These are phyloP conservation scores for Termitomyces sp. DNA, from an alignment of 768 basidiomycete genomes.

Conservation along the genomic window DNA sequence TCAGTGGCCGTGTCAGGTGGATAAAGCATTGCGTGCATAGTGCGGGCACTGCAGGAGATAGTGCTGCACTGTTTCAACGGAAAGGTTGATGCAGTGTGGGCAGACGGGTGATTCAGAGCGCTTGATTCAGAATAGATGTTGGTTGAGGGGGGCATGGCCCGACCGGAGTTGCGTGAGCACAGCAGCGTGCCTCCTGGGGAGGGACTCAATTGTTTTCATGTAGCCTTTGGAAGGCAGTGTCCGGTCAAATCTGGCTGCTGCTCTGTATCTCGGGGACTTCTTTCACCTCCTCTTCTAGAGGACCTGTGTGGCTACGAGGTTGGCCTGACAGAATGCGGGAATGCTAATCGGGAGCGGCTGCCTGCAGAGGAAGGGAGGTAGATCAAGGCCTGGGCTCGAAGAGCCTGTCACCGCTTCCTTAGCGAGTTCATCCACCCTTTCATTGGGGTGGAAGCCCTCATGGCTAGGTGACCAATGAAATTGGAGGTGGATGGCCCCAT, in stretches of 20 bases:
- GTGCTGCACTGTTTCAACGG: background rate
- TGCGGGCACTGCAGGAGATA: background rate
- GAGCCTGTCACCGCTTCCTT: background rate
- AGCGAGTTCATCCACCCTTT: background rate
- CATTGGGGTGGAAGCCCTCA: background rate
- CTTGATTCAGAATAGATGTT: background rate
- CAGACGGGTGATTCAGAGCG: background rate
- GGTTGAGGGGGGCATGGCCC: background rate
- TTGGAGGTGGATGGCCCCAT: too few species aligned
- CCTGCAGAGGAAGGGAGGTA: background rate
- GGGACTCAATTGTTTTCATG: too few species aligned
- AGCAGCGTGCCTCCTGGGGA: too few species aligned
- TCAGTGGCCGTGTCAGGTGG: background rate
- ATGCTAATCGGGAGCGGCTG: too few species aligned
- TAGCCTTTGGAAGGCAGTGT: too few species aligned
- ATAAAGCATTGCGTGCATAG: background rate
- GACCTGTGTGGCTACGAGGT: too few species aligned
- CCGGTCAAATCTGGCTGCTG: too few species aligned
- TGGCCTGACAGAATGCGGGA: too few species aligned
- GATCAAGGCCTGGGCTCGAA: background rate
- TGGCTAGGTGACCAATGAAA: too few species aligned
- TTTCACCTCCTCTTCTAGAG: too few species aligned
- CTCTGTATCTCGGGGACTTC: too few species aligned
- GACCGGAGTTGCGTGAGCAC: background rate
- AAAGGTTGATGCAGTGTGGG: background rate